Evolutionary conservation across 2,329 filamentous ascomycete genomes (phyloP).

Genomic region (Leptographium wingfieldii): DNA sequence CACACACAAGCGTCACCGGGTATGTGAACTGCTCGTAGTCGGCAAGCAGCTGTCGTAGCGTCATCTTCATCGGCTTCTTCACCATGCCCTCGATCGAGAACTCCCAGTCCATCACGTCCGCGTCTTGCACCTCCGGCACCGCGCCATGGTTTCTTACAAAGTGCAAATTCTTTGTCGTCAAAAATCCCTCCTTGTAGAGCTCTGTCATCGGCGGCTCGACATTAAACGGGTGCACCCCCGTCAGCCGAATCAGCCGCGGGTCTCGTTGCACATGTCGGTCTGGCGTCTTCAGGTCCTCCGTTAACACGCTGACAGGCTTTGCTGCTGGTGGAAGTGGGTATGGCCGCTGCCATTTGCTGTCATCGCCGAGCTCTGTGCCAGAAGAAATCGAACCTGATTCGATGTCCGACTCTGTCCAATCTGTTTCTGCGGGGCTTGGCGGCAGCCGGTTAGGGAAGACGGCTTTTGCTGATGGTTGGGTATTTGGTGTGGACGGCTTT

Average conservation of each 20-base stretch:
- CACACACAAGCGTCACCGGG: slow-evolving; percentile 81
- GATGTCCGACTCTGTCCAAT: neutral
- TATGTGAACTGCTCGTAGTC: slow-evolving; percentile 74
- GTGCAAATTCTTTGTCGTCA: slow-evolving; percentile 78
- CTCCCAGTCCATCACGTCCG: slow-evolving; percentile 65
- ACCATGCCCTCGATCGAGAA: slow-evolving; percentile 77
- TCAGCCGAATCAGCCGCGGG: slow-evolving; percentile 69
- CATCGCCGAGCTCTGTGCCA: neutral
- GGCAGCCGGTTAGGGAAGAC: neutral
- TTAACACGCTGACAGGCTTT: slow-evolving; percentile 48
- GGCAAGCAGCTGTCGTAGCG: slow-evolving; percentile 56
- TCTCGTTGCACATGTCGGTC: slow-evolving; percentile 60
- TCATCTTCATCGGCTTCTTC: slow-evolving; percentile 60
- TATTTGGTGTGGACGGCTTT: neutral
- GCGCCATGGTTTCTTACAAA: slow-evolving; percentile 86
- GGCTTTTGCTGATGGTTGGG: neutral
- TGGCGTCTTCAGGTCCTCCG: slow-evolving; percentile 52
- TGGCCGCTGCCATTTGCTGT: slow-evolving; percentile 7
- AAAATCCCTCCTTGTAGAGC: slow-evolving; percentile 67
- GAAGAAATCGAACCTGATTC: neutral
- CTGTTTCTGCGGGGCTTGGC: slow-evolving; percentile 6
- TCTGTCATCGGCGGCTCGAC: slow-evolving; percentile 71
- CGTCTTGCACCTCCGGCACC: slow-evolving; percentile 63
- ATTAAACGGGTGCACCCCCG: slow-evolving; percentile 84
- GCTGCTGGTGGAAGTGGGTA: slow-evolving; percentile 60